Conservation (phyloP, 2,329 filamentous ascomycete genomes). For the Aureobasidium pullulans region DNA sequence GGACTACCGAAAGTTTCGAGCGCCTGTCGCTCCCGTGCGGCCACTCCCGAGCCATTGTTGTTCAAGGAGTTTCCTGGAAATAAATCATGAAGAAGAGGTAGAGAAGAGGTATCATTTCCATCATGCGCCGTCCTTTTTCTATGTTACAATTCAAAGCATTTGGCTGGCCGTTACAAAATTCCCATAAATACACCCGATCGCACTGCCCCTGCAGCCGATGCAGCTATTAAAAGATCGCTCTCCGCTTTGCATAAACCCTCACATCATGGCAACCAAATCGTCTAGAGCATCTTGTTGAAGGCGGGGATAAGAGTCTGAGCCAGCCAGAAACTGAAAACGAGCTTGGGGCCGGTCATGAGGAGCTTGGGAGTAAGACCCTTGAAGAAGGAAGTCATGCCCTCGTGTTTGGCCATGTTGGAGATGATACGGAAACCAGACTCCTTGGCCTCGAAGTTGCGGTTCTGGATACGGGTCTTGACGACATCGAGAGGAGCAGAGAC, state of each 20-base stretch:
- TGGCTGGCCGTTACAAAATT: neutral
- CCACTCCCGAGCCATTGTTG: conserved; percentile 2
- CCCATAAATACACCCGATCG: conserved; percentile 9
- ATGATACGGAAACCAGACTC: conserved; percentile 90
- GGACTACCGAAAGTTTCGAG: neutral
- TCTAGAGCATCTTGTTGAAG: conserved; percentile 62
- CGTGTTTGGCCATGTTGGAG: conserved; percentile 84
- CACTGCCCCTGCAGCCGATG: neutral
- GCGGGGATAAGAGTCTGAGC: conserved; percentile 95
- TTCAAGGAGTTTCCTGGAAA: neutral
- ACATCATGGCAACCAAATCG: conserved; percentile 1
- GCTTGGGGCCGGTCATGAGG: conserved; percentile 96
- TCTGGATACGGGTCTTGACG: conserved; percentile 97
- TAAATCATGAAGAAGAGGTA: neutral
- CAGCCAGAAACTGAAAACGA: conserved; percentile 99
- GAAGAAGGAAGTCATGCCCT: conserved; percentile 85
- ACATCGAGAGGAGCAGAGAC: conserved; percentile 96
- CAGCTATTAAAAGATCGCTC: conserved; percentile 5
- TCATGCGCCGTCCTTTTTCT: conserved; percentile 11
- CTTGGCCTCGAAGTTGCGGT: conserved; percentile 97
- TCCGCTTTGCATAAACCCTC: neutral
- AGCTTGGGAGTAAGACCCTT: conserved; percentile 97
- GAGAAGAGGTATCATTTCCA: conserved; percentile 15
- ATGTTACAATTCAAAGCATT: conserved; percentile 8
- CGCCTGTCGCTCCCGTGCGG: neutral